Evolutionary conservation across 1,139 yeast genomes (phyloP).

Genomic region (Lodderomyces jiufengensis): DNA sequence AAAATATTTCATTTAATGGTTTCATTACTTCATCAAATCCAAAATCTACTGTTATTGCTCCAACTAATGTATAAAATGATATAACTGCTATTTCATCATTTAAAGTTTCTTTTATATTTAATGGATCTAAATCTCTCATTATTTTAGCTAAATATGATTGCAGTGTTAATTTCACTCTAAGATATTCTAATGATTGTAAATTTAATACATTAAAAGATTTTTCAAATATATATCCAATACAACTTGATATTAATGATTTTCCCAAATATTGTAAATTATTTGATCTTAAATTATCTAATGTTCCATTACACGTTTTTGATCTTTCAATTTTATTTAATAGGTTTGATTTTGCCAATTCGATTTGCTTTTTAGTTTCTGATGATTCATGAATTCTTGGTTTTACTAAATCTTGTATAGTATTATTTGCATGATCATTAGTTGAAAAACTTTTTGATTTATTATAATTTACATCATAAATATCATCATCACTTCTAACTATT

Average conservation of each 20-base stretch:
- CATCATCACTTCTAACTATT: conserved; percentile 35
- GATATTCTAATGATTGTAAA: conserved; percentile 49
- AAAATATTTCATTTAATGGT: conserved; percentile 65
- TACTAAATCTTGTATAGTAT: conserved; percentile 37
- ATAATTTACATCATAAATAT: conserved; percentile 32
- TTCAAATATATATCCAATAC: conserved; percentile 61
- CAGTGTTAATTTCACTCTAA: conserved; percentile 49
- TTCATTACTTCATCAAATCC: conserved; percentile 67
- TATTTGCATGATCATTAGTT: conserved; percentile 34
- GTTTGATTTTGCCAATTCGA: conserved; percentile 19
- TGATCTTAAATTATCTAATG: conserved; percentile 41
- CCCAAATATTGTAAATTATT: conserved; percentile 58
- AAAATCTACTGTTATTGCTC: conserved; percentile 72
- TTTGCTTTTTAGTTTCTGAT: too few relatives aligned
- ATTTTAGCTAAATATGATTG: conserved; percentile 44
- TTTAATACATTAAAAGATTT: conserved; percentile 35
- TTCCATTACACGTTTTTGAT: conserved; percentile 62
- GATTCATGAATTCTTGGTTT: conserved; percentile 24
- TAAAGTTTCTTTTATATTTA: conserved; percentile 21
- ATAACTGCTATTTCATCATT: conserved; percentile 48
- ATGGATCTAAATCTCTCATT: conserved; percentile 48
- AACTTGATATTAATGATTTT: conserved; percentile 47
- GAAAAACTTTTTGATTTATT: conserved; percentile 28
- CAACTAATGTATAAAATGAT: conserved; percentile 56
- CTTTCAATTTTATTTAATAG: conserved; percentile 49